phyloP scores from a whole-genome alignment of 768 basidiomycete genomes.

The Podaxis pistillaris region DNA sequence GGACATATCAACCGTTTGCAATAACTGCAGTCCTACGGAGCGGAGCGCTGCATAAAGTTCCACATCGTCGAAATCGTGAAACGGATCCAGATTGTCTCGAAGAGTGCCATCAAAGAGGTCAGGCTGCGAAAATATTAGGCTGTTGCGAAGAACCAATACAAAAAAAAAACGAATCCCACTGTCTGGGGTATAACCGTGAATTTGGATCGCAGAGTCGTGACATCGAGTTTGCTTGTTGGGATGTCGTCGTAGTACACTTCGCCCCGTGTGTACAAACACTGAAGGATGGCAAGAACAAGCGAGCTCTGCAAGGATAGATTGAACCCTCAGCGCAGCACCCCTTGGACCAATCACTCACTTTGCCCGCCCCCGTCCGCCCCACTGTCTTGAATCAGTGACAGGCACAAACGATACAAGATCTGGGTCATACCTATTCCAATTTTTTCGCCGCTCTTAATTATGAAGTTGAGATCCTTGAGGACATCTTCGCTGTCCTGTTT shows the following conservation, averaged over 20 bases:
- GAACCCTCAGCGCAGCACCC: not conserved
- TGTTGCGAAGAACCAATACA: not conserved
- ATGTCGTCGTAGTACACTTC: conserved; percentile 55
- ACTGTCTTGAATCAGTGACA: conserved; percentile 23
- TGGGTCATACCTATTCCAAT: conserved; percentile 41
- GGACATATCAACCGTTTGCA: conserved; percentile 44
- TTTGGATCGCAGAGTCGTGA: conserved; percentile 53
- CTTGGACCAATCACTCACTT: conserved; percentile 25
- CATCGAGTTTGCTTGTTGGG: conserved; percentile 45
- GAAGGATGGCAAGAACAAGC: conserved; percentile 52
- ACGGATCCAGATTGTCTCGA: conserved; percentile 68
- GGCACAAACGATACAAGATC: conserved; percentile 14
- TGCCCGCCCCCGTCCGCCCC: conserved; percentile 45
- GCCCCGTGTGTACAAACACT: conserved; percentile 58
- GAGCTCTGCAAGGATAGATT: conserved; percentile 40
- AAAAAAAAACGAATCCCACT: conserved; percentile 22
- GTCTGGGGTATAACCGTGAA: conserved; percentile 61
- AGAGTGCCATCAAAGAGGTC: conserved; percentile 61
- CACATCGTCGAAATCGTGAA: conserved; percentile 54
- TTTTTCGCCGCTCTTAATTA: conserved; percentile 53
- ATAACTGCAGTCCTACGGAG: conserved; percentile 38
- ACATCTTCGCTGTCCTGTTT: conserved; percentile 47
- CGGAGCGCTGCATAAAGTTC: conserved; percentile 37
- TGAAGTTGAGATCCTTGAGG: conserved; percentile 51
- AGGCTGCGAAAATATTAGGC: conserved; percentile 26